These are phyloP conservation scores for Agrocybe praecox DNA, from an alignment of 768 basidiomycete species.

Conservation along the genomic window DNA sequence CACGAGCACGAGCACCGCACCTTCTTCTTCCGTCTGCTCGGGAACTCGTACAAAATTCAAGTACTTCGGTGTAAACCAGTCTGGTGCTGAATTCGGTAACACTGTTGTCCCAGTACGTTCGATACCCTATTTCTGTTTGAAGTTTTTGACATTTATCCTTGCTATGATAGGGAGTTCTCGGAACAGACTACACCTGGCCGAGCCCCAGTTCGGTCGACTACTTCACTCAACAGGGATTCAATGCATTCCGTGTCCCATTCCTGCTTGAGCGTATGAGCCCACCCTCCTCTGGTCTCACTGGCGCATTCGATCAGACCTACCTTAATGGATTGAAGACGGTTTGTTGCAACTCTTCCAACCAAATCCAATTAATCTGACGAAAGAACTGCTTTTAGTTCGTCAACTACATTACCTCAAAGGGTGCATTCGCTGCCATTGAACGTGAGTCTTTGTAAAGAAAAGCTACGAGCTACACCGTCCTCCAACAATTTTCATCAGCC, in stretches of 20 bases:
- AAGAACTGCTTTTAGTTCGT: conserved; percentile 41
- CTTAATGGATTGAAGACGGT: conserved; percentile 50
- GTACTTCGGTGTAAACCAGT: conserved; percentile 65
- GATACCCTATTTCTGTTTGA: not conserved
- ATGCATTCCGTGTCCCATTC: conserved; percentile 67
- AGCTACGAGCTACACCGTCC: not conserved
- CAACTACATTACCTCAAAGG: conserved; percentile 62
- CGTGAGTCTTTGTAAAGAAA: conserved; percentile 34
- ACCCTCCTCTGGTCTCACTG: conserved; percentile 54
- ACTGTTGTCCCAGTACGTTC: conserved; percentile 45
- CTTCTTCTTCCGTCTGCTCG: conserved; percentile 34
- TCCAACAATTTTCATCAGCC: conserved; percentile 27
- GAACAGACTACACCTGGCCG: conserved; percentile 55
- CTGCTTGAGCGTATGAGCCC: conserved; percentile 57
- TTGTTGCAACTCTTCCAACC: conserved; percentile 12
- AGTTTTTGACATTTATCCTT: no score
- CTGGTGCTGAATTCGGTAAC: conserved; percentile 64
- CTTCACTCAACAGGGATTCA: conserved; percentile 59
- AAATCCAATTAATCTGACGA: not conserved
- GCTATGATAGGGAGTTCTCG: conserved; percentile 33
- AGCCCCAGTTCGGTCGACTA: conserved; percentile 46
- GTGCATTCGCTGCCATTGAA: conserved; percentile 57
- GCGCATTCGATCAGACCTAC: conserved; percentile 55
- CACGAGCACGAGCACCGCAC: conserved; percentile 27
- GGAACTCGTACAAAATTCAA: conserved; percentile 55